Percentiles rank a stretch among this genome's conserved stretches.
Conservation (phyloP, 805 yeast genomes). For the Kluyveromyces starmeri region DNA sequence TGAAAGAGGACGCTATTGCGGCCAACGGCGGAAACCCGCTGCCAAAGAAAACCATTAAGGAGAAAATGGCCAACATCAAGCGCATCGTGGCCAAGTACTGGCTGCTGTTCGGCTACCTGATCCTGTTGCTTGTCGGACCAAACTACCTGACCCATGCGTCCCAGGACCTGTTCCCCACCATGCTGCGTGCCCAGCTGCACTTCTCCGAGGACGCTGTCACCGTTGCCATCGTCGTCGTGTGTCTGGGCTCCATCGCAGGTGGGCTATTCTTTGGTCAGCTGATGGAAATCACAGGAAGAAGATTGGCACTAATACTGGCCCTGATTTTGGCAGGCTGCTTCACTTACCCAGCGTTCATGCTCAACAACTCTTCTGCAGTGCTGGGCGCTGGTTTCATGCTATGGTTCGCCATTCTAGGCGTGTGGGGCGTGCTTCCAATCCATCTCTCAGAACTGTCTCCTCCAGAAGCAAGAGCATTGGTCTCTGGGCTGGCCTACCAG, state of each 20-base stretch:
- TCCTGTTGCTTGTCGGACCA: constrained; percentile 58
- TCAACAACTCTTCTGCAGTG: constrained; percentile 32
- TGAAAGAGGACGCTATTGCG: constrained; percentile 15
- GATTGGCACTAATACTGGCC: constrained; percentile 45
- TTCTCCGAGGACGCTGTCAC: constrained; percentile 41
- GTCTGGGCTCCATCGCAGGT: constrained; percentile 60
- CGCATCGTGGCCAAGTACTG: constrained; percentile 42
- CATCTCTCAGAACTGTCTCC: constrained; percentile 59
- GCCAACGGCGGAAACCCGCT: constrained; percentile 18
- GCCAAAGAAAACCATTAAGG: constrained; percentile 13
- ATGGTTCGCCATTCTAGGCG: constrained; percentile 61
- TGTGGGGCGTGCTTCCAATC: constrained; percentile 66
- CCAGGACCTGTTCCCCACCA: constrained; percentile 64
- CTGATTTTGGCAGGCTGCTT: constrained; percentile 50
- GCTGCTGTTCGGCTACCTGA: constrained; percentile 49
- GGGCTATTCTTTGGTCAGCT: constrained; percentile 52
- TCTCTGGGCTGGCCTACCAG: constrained; percentile 57
- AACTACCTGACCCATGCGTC: constrained; percentile 69
- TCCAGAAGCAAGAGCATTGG: constrained; percentile 52
- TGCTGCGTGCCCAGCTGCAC: constrained; percentile 44
- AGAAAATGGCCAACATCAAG: constrained; percentile 26
- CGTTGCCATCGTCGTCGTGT: constrained; percentile 53
- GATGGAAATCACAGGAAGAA: constrained; percentile 51
- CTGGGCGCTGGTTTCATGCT: constrained; percentile 56
- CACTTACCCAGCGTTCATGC: constrained; percentile 49